phyloP scores from a whole-genome alignment of 2,329 filamentous ascomycete species.

The Apiospora hydei region DNA sequence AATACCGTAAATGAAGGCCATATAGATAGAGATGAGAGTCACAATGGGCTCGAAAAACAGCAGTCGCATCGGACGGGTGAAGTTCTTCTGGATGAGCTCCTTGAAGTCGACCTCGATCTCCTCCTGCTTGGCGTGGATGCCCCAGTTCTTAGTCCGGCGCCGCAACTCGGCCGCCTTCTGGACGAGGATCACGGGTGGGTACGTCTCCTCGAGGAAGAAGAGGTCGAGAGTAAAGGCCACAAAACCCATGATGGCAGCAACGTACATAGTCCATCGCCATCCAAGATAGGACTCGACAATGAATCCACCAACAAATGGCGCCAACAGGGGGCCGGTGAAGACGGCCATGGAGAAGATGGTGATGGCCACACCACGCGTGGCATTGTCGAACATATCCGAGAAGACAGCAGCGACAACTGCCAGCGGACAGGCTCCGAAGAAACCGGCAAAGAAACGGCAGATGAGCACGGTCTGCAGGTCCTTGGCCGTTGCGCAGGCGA shows the following conservation, averaged over 20 bases:
- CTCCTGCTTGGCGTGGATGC: slow-evolving; percentile 75
- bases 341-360: slow-evolving; percentile 67
- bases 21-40: slow-evolving; percentile 71
- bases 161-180: slow-evolving; percentile 67
- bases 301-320: slow-evolving; percentile 74
- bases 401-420: slow-evolving; percentile 76
- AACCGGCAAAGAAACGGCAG: slow-evolving; percentile 76
- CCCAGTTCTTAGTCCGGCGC: slow-evolving; percentile 71
- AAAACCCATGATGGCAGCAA: slow-evolving; percentile 69
- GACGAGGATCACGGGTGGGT: slow-evolving; percentile 71
- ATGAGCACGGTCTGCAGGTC: slow-evolving; percentile 75
- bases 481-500: slow-evolving; percentile 69
- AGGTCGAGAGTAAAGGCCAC: slow-evolving; percentile 65
- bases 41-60: slow-evolving; percentile 76
- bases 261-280: slow-evolving; percentile 78
- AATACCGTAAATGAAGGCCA: slow-evolving; percentile 74
- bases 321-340: slow-evolving; percentile 72
- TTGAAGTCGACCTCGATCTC: slow-evolving; percentile 72
- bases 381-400: slow-evolving; percentile 74
- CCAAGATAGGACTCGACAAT: slow-evolving; percentile 68
- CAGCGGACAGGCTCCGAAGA: slow-evolving; percentile 73
- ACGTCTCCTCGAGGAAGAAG: slow-evolving; percentile 72
- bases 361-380: slow-evolving; percentile 64
- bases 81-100: slow-evolving; percentile 71
- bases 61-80: slow-evolving; percentile 69